Evolutionary conservation across 2,329 filamentous ascomycete genomes (phyloP), one percentile per base, ranked within the genome.

Genomic region (Dothistroma pini): DNA sequence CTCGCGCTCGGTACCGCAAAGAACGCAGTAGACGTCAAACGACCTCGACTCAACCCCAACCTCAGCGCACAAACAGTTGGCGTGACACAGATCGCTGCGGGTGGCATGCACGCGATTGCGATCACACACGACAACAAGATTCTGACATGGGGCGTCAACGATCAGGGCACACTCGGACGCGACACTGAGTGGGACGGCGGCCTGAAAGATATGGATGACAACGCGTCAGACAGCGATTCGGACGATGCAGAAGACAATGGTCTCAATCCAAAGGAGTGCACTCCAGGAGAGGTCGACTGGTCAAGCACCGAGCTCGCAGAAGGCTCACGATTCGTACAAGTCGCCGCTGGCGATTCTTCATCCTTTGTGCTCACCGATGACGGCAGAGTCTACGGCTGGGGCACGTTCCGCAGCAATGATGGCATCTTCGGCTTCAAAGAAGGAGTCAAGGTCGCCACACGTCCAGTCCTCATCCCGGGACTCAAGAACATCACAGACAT

Each of bases 121-220:
- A 78, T 95, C 56, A 93, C 91, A 54, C 83, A 87, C 67, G 88
- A 93, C 75, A 91, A 92, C 80, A 87, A 87, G 77, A 89, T 96
- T 68, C 78, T 91, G 57, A 92, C 89, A 31, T 96, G 91, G 91
- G 91, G 91, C 57, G 90, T 95, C 68, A 95, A 95, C 72, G 91
- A 96, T 71, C 87, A 92, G 71, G 89, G 89, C 64, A 89, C 91
- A 9, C 82, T 96, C 41, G 91, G 91, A 48, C 83, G 91, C 71
- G 84, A 90, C 71, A 93, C 89, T 2, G 78, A 78, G 12, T 88
- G 86, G 82, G 84, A 88, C 1, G 88, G 88, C 54, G 86, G 85
- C 57, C 75, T 82, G 69, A 79, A 78, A 65, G 81, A 84, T 60
- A 77, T 83, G 54, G 79, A 80, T 47, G 78, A 76, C 12, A 83